Base-by-base conservation (phyloP, 768 basidiomycete species). In the Lanmaoa pseudosensibilis region DNA sequence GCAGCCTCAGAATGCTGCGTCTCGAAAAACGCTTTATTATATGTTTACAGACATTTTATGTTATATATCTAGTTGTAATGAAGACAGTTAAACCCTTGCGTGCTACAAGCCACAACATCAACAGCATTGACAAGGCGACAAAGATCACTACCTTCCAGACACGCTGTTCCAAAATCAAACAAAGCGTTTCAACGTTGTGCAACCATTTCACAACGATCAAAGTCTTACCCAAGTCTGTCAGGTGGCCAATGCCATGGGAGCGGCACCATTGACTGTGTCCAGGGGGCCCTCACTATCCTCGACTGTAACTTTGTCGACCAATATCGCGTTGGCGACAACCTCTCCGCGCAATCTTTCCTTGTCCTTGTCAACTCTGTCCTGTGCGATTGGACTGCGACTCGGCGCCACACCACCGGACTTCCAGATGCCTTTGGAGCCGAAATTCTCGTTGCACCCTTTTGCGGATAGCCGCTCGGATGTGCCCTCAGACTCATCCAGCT, bases 391-490 rank as follows among this genome's bases (percentile, higher is more conserved):
- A 46, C 53, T 63, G 23, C 59, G 59, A 49, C 27, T 67, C 16
- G 34, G 57, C 27, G 34, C 49, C 32, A 32, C 30, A 16, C 59
- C 55, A 30, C 60, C 46, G 7, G 57, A 21, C 47, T 57, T 73
- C 72, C 70, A 69, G 1, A 27, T 36, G 12, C 68, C 64, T 54
- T 73, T 77, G 19, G 73, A 69, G 34, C 77, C 76, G 52, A 70
- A 70, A 39, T 73, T 65, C 58, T 78, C 80, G 25, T 65, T 62
- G 43, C 59, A 58, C 25, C 78, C 78, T 70, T 78, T 85, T 16
- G 76, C 77, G 5, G 75, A 76, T 2, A 78, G 77, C 40, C 83
- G 73, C 59, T 84, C 81, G 55, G 73, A 81, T 13, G 65, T 69
- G 19, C 68, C 68, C 43, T 85, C 83, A 21, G 60, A 61, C 4